Evolutionary conservation across 2,329 filamentous ascomycete species (phyloP), one percentile per base, ranked within the genome.

Genomic region (Penicillium sp.): DNA sequence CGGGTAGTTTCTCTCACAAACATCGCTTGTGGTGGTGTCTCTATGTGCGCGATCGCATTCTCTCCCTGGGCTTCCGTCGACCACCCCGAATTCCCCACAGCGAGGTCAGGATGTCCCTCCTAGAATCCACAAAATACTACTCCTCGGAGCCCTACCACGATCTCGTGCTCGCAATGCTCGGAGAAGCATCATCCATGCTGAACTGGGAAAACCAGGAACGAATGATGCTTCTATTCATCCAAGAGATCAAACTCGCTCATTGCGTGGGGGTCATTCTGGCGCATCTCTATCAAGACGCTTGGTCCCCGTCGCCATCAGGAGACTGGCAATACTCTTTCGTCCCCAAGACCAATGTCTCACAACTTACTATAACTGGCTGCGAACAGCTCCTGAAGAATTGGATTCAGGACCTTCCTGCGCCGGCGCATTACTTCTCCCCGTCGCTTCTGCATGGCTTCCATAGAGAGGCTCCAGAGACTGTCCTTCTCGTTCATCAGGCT

Each of bases 21-120:
- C 52, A 49, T 12, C 22, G 41, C 13, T 22, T 54, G 8, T 54
- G 49, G 52, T 54, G 52, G 41, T 54, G 52, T 30, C 41, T 54
- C 5, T 54, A 54, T 25, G 52, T 49, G 4, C 52, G 50, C n/a
- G 52, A 54, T 31, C 45, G 49, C 10, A 33, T 54, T 14, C 39
- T 52, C 36, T 41, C 44, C 7, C 44, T 51, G 16, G 49, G 49
- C 3, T 48, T 51, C 19, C 49, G 49, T n/a, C 49, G 49, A 4
- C 44, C 38, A 13, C 19, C 48, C 3, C 49, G 43, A 19, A 48
- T 51, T 10, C 44, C 44, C 16, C 48, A 51, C 18, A 44, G 41
- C 8, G 47, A 46, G 35, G n/a, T 39, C n/a, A 49, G 28, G 27
- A 49, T 46, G 47, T 49, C 47, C 4, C 16, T 49, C 3, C 9